These are phyloP conservation scores for Ceratobasidium sp. DNA, from an alignment of 1,284 basidiomycete species.

Conservation along the genomic window DNA sequence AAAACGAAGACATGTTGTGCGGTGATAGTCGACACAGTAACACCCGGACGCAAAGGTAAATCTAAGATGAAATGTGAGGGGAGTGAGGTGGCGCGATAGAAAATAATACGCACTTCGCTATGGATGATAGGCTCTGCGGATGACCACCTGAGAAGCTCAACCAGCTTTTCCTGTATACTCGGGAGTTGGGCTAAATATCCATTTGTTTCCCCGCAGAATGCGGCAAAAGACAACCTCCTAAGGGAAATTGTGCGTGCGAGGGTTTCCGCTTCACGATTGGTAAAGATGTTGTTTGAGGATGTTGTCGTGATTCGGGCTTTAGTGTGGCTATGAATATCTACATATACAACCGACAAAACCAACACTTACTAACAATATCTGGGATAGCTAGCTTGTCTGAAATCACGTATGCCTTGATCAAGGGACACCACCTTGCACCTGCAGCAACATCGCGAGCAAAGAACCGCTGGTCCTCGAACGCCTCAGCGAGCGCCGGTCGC, in stretches of 20 bases:
- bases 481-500: constrained; percentile 84
- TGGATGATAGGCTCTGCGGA: constrained; percentile 88
- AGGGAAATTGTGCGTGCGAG: constrained; percentile 89
- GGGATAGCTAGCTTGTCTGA: constrained; percentile 88
- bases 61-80: constrained; percentile 54
- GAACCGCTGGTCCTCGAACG: constrained; percentile 87
- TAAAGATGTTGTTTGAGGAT: constrained; percentile 96
- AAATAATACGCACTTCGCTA: constrained; percentile 75
- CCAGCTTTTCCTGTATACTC: constrained; percentile 95
- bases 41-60: constrained; percentile 92
- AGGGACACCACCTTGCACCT: constrained; percentile 79
- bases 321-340: constrained; percentile 34
- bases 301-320: constrained; percentile 84
- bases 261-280: constrained; percentile 95
- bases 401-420: constrained; percentile 86
- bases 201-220: constrained; percentile 90
- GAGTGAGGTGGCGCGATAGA: constrained; percentile 6
- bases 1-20: constrained; percentile 94
- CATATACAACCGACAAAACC: constrained; percentile 15
- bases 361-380: constrained; percentile 82
- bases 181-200: constrained; percentile 92
- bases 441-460: constrained; percentile 79
- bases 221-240: constrained; percentile 86
- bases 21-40: constrained; percentile 92
- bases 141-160: constrained; percentile 87